Evolutionary conservation across 1,284 basidiomycete genomes (phyloP).

Genomic region (Boletus semigastroideus): DNA sequence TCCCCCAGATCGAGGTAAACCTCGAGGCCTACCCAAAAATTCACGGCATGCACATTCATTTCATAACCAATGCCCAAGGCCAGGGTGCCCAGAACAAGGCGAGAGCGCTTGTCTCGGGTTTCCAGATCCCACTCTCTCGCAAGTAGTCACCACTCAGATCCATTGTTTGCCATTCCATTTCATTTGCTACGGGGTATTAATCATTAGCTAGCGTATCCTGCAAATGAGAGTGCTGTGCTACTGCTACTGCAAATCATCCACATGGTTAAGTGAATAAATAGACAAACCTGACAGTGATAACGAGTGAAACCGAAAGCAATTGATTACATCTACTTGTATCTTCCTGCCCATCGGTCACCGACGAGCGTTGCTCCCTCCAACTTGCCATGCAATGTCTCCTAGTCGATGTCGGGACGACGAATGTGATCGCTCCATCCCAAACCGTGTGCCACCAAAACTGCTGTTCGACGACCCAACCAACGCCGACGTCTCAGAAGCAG

Average conservation of each 20-base stretch:
- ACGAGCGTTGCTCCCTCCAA: slow-evolving; percentile 14
- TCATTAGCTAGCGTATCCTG: slow-evolving; percentile 32
- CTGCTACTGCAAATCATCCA: slow-evolving; percentile 5
- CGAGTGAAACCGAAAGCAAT: slow-evolving; percentile 17
- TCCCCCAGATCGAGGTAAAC: slow-evolving; percentile 95
- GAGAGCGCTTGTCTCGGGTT: slow-evolving; percentile 81
- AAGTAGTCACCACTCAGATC: slow-evolving; percentile 27
- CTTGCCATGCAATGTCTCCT: slow-evolving; percentile 53
- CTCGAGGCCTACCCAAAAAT: slow-evolving; percentile 81
- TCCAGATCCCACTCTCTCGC: slow-evolving; percentile 80
- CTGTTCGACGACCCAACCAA: slow-evolving; percentile 26
- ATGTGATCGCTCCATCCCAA: slow-evolving; percentile 28
- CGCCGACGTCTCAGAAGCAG: slow-evolving; percentile 66
- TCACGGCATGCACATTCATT: slow-evolving; percentile 90
- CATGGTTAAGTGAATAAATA: slow-evolving; percentile 24
- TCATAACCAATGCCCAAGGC: slow-evolving; percentile 83
- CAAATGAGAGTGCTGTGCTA: slow-evolving; percentile 21
- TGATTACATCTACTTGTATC: slow-evolving; percentile 3
- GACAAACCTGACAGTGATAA: slow-evolving; percentile 8
- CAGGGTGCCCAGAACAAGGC: slow-evolving; percentile 85
- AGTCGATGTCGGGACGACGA: slow-evolving; percentile 43
- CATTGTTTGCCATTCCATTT: not conserved
- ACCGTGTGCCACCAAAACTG: slow-evolving; percentile 17
- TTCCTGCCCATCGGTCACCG: slow-evolving; percentile 16
- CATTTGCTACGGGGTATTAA: slow-evolving; percentile 13